Percentiles rank a stretch among this genome's conserved stretches.
Conservation (phyloP, 768 basidiomycete species). For the Pleurotus salmoneostramineus region DNA sequence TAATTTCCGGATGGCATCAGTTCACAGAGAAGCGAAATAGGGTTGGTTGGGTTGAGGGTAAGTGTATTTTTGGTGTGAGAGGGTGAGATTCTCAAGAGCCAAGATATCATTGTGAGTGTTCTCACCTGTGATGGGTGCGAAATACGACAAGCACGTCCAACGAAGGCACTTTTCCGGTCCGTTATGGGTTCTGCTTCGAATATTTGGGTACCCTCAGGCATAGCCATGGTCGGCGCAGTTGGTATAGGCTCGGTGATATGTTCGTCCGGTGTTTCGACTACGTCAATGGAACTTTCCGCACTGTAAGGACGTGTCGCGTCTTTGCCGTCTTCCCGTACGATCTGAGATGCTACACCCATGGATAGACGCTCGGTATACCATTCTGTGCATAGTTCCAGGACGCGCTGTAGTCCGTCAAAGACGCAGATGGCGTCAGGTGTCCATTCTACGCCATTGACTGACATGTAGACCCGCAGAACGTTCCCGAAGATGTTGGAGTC, state of each 20-base stretch:
- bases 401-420: constrained; percentile 81
- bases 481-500: constrained; percentile 72
- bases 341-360: constrained; percentile 48
- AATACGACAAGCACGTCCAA: constrained; percentile 82
- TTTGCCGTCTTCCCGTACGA: constrained; percentile 50
- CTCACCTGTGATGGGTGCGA: constrained; percentile 71
- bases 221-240: constrained; percentile 16
- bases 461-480: constrained; percentile 78
- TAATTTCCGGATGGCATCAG: constrained; percentile 19
- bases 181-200: constrained; percentile 74
- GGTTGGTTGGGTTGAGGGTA: neutral
- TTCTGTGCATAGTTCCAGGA: constrained; percentile 56
- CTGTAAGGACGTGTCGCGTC: constrained; percentile 17
- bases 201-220: constrained; percentile 66
- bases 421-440: constrained; percentile 70
- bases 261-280: constrained; percentile 8
- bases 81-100: neutral
- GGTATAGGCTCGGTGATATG: constrained; percentile 11
- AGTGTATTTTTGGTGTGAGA: neutral
- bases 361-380: constrained; percentile 75
- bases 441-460: constrained; percentile 75
- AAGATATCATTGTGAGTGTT: constrained; percentile 14
- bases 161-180: constrained; percentile 82
- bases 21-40: constrained; percentile 11
- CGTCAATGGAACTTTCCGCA: constrained; percentile 1